Percentiles rank a stretch among this genome's conserved stretches.
Conservation (phyloP, 768 basidiomycete species). For the Tricholoma terreum region DNA sequence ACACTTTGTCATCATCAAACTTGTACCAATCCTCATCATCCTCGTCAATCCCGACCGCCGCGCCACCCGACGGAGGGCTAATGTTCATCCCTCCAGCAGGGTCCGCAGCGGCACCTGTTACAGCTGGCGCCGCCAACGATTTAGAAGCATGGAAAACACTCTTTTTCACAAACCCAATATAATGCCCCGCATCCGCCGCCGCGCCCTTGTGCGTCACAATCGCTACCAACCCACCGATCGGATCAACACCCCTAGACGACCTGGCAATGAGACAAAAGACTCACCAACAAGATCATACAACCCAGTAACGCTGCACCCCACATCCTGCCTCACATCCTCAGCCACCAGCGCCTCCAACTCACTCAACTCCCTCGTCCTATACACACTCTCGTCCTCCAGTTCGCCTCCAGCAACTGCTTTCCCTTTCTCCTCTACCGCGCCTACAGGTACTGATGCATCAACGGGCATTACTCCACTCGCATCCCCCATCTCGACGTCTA, state of each 20-base stretch:
- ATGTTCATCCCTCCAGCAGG: conserved; percentile 5
- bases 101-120: conserved; percentile 13
- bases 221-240: conserved; percentile 38
- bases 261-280: conserved; percentile 29
- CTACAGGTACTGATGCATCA: conserved; percentile 13
- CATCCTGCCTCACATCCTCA: conserved; percentile 58
- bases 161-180: conserved; percentile 89
- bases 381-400: conserved; percentile 62
- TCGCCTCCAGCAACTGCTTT: conserved; percentile 38
- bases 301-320: conserved; percentile 74
- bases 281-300: conserved; percentile 89
- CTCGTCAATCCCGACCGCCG: conserved; percentile 42
- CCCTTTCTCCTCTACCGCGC: conserved; percentile 22
- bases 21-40: conserved; percentile 91
- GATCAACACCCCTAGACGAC: background rate
- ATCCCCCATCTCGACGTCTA: conserved; percentile 51
- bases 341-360: conserved; percentile 66
- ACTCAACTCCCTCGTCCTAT: conserved; percentile 60
- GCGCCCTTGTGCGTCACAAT: conserved; percentile 98
- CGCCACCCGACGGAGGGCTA: conserved; percentile 14
- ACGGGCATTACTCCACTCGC: conserved; percentile 18
- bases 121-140: conserved; percentile 16
- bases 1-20: conserved; percentile 95
- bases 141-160: conserved; percentile 54
- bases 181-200: conserved; percentile 92